Evolutionary conservation across 345 rosid genomes (phyloP), one percentile per base, ranked within the genome.

Genomic region (Excoecaria agallocha): DNA sequence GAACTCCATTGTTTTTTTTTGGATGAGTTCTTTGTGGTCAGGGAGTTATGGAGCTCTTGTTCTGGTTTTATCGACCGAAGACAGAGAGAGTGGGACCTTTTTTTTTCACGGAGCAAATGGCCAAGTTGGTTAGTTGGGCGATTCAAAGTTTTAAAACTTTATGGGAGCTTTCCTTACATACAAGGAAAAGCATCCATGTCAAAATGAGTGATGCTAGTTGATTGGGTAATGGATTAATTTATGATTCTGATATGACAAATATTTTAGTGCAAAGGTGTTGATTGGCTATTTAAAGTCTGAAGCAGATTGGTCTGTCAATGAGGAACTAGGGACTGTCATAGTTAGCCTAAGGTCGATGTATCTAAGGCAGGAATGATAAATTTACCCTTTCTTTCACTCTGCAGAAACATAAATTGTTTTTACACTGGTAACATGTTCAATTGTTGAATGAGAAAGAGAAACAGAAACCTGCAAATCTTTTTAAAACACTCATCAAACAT

Each of bases 1-100:
- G 64, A 76, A 77, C 76, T 88, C 93, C 98, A 86, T 90, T 70
- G 48, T 25, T 61, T 46, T 8, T 19, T 41, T n/a, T 30, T 17
- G 43, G 52, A 15, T 48, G 5, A 48, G 3, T 61, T 72, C 2
- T 48, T 16, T 25, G 37, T 48, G 57, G 58, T 10, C 7, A 30
- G 12, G 1, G 15, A 19, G 52, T 9, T 54, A 48, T 9, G 19
- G 16, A 30, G 22, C 71, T 52, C 20, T 4, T 25, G 59, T 25
- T 63, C 11, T 38, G 4, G 16, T 62, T 38, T 12, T 12, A 7
- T 38, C n/a, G 17, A 39, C 12, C 39, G 11, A 12, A 45, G 37
- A 6, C 3, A 30, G 24, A 16, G 71, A 25, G 0, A 19, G 16
- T 11, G 19, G 56, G 12, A 2, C 3, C 3, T 59, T 68, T 60